Percentiles rank a stretch among this genome's conserved stretches.
Conservation (phyloP, 768 basidiomycete genomes). For the Calocybe gangraenosa region DNA sequence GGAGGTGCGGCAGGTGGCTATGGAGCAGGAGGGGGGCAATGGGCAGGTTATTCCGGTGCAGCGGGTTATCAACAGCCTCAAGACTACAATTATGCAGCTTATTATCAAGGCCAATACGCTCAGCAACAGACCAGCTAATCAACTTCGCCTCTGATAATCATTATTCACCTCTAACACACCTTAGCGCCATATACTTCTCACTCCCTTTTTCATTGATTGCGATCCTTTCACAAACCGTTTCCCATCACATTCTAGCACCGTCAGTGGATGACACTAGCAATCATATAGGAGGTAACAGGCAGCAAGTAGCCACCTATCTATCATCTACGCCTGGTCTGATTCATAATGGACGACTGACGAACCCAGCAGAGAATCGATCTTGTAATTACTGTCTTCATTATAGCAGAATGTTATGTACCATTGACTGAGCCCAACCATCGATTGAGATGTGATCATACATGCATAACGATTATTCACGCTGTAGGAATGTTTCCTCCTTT, state of each 20-base stretch:
- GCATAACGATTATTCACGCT: background rate
- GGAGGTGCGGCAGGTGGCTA: constrained; percentile 38
- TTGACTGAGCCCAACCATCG: constrained; percentile 1
- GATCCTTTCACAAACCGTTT: constrained; percentile 5
- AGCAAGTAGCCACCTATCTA: constrained; percentile 15
- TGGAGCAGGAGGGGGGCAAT: constrained; percentile 37
- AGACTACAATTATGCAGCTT: constrained; percentile 84
- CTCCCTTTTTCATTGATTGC: constrained; percentile 20
- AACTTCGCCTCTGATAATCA: constrained; percentile 22
- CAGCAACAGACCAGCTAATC: constrained; percentile 59
- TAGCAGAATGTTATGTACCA: constrained; percentile 10
- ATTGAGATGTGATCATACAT: background rate
- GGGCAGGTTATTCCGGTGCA: constrained; percentile 44
- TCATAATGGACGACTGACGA: constrained; percentile 16
- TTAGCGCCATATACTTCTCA: constrained; percentile 36
- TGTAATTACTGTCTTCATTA: constrained; percentile 12
- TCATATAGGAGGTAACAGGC: constrained; percentile 16
- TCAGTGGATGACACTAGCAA: constrained; percentile 2
- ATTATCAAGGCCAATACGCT: constrained; percentile 85
- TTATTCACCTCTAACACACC: constrained; percentile 37
- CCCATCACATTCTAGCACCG: constrained; percentile 9
- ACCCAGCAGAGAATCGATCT: constrained; percentile 9
- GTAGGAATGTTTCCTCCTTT: constrained; percentile 5
- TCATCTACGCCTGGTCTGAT: constrained; percentile 8
- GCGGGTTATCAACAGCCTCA: constrained; percentile 50